Conservation (phyloP, 257 asterid genomes). For the Mitragyna speciosa region DNA sequence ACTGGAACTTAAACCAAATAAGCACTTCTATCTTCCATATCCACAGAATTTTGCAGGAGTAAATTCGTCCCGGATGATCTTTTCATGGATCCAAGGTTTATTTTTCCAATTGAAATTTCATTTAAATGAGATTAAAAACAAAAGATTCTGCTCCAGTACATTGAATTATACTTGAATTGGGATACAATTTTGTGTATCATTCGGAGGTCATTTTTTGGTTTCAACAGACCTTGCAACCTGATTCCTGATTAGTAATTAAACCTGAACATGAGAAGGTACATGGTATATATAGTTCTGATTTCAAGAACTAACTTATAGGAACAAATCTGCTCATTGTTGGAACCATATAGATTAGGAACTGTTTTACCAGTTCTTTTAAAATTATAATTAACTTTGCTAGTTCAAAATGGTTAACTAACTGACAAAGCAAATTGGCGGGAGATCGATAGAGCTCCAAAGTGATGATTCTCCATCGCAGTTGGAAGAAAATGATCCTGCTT, state of each 20-base stretch:
- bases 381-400: not conserved
- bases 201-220: not conserved
- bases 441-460: slow-evolving; percentile 51
- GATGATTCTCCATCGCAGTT: slow-evolving; percentile 28
- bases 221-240: slow-evolving; percentile 2
- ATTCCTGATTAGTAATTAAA: not conserved
- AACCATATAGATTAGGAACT: not conserved
- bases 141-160: not conserved
- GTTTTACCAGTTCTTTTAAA: not conserved
- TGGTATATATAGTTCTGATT: not conserved
- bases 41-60: too few relatives aligned
- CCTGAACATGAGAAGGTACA: not conserved
- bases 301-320: not conserved
- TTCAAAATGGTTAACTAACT: slow-evolving; percentile 9
- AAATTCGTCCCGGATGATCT: too few relatives aligned
- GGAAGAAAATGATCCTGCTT: slow-evolving; percentile 11
- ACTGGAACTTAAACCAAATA: not conserved
- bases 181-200: not conserved
- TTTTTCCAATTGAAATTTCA: not conserved
- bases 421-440: slow-evolving; percentile 44
- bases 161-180: too few relatives aligned
- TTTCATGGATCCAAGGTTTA: not conserved
- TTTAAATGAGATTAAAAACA: not conserved
- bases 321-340: not conserved
- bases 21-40: not conserved